These are phyloP conservation scores for Sugiyamaella floridensis DNA, from an alignment of 805 yeast genomes.

Conservation along the genomic window DNA sequence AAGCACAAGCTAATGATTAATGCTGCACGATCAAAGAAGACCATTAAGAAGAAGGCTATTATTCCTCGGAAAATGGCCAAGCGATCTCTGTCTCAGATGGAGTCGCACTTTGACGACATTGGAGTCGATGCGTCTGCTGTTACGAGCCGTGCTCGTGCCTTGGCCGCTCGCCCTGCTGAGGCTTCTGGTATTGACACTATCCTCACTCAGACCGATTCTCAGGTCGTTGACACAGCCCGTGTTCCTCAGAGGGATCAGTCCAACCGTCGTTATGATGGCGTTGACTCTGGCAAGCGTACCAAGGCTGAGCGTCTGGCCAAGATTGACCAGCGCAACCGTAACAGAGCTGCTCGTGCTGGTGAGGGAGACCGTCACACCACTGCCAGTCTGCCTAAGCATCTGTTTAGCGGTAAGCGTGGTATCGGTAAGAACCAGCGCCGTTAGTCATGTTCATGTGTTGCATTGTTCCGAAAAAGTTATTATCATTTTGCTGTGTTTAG, in stretches of 20 bases:
- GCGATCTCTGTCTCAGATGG: conserved; percentile 65
- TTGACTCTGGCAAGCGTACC: conserved; percentile 73
- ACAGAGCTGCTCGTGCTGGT: conserved; percentile 86
- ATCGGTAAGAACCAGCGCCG: conserved; percentile 88
- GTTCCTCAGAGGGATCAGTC: conserved; percentile 52
- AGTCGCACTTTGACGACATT: conserved; percentile 77
- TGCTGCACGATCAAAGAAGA: conserved; percentile 80
- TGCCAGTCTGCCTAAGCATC: conserved; percentile 84
- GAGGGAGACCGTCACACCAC: conserved; percentile 91
- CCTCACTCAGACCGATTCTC: conserved; percentile 44
- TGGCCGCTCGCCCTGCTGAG: conserved; percentile 22
- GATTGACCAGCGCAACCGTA: conserved; percentile 88
- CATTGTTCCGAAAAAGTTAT: background rate
- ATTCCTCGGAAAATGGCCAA: conserved; percentile 78
- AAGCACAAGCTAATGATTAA: conserved; percentile 90
- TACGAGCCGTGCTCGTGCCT: conserved; percentile 41
- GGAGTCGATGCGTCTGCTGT: conserved; percentile 80
- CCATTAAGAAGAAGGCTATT: conserved; percentile 80
- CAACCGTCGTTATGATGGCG: conserved; percentile 72
- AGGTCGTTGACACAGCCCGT: conserved; percentile 35
- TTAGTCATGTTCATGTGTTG: conserved; percentile 30
- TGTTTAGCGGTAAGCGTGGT: conserved; percentile 96
- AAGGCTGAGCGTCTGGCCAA: conserved; percentile 85
- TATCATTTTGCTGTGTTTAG: background rate
- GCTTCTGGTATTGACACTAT: conserved; percentile 74